A percentile compares a stretch with the other conserved stretches of the same genome.
Conservation (phyloP, 2,329 filamentous ascomycete species). For the Botryotinia calthae region DNA sequence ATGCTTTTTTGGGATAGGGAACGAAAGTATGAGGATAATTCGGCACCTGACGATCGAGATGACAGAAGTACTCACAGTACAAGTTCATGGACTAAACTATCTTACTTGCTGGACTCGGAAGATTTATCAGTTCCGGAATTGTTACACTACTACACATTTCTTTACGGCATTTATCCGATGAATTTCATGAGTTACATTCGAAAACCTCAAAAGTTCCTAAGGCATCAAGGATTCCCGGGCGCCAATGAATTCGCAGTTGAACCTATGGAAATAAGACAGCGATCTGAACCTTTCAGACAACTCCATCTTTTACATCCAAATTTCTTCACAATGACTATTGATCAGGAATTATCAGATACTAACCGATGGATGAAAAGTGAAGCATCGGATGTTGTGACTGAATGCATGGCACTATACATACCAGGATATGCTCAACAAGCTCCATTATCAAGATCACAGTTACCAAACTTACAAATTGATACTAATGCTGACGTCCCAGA, state of each 20-base stretch:
- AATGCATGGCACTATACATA: slow-evolving; percentile 69
- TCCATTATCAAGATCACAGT: slow-evolving; percentile 22
- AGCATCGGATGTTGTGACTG: slow-evolving; percentile 73
- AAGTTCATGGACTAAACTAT: slow-evolving; percentile 62
- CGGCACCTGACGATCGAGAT: slow-evolving; percentile 22
- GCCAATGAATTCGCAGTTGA: slow-evolving; percentile 75
- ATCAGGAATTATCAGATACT: slow-evolving; percentile 74
- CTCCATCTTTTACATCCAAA: slow-evolving; percentile 79
- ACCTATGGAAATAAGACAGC: slow-evolving; percentile 70
- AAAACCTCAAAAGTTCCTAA: slow-evolving; percentile 75
- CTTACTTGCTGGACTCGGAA: slow-evolving; percentile 60
- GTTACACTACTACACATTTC: slow-evolving; percentile 72
- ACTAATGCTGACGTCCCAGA: slow-evolving; percentile 35
- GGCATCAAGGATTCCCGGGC: slow-evolving; percentile 67
- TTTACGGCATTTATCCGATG: slow-evolving; percentile 80
- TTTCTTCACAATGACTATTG: slow-evolving; percentile 75
- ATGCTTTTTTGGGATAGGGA: slow-evolving; percentile 71
- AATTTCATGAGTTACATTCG: slow-evolving; percentile 86
- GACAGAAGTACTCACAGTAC: slow-evolving; percentile 42
- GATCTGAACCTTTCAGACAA: slow-evolving; percentile 71
- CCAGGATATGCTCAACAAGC: slow-evolving; percentile 30
- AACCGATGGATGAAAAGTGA: slow-evolving; percentile 78
- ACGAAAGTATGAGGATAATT: slow-evolving; percentile 25
- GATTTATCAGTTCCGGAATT: slow-evolving; percentile 64
- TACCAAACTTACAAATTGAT: slow-evolving; percentile 22